Percentiles rank a stretch among this genome's conserved stretches.
Conservation (phyloP, 495 filamentous ascomycete species). For the Hypoxylon lenormandii region DNA sequence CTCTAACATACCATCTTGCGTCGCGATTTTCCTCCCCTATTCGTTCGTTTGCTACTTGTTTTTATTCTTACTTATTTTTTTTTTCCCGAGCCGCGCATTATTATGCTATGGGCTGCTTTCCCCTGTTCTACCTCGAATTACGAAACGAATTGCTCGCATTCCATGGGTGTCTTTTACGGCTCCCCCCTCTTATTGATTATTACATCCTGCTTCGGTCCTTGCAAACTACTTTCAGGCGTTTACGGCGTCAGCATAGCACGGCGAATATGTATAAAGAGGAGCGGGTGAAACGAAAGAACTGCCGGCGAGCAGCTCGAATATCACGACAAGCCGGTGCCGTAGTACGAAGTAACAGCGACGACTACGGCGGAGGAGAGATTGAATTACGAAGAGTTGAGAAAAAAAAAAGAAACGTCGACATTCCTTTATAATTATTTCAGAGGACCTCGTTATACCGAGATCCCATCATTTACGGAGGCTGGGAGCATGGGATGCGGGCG, state of each 20-base stretch:
- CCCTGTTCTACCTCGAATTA: constrained; percentile 2
- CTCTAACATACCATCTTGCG: background rate
- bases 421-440: constrained; percentile 35
- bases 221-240: constrained; percentile 33
- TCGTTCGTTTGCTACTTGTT: constrained; percentile 14
- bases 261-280: constrained; percentile 37
- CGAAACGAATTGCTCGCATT: constrained; percentile 13
- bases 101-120: constrained; percentile 7
- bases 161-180: background rate
- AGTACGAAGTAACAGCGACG: constrained; percentile 2
- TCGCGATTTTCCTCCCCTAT: background rate
- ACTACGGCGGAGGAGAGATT: constrained; percentile 26
- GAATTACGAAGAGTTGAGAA: constrained; percentile 18
- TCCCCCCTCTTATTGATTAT: constrained; percentile 16
- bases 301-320: constrained; percentile 39
- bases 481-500: constrained; percentile 7
- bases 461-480: constrained; percentile 9
- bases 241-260: constrained; percentile 44
- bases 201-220: constrained; percentile 14
- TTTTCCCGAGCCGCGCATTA: background rate
- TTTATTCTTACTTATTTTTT: constrained; percentile 20
- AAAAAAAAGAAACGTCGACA: constrained; percentile 21
- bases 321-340: constrained; percentile 4
- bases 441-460: background rate
- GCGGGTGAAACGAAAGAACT: constrained; percentile 20